These are phyloP conservation scores for Saccharomycopsis hybrid DNA, from an alignment of 1,139 yeast genomes.

Conservation along the genomic window DNA sequence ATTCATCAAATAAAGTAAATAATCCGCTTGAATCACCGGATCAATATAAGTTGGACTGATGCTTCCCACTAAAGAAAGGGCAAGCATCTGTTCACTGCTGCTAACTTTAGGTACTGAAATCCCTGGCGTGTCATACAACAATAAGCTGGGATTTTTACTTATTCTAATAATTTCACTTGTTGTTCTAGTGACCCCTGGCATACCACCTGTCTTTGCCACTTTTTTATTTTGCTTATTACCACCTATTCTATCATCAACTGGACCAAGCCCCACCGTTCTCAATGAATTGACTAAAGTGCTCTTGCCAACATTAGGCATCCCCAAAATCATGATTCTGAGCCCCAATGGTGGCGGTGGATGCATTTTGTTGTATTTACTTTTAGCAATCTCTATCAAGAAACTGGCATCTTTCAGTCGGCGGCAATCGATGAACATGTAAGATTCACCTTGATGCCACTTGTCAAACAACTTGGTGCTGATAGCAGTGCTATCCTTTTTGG, in stretches of 20 bases:
- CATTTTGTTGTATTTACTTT: constrained; percentile 38
- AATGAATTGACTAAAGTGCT: constrained; percentile 80
- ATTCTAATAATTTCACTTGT: constrained; percentile 74
- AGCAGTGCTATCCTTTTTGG: constrained; percentile 50
- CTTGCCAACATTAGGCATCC: constrained; percentile 98
- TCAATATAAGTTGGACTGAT: constrained; percentile 68
- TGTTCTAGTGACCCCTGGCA: constrained; percentile 84
- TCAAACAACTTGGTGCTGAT: constrained; percentile 30
- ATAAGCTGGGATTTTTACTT: constrained; percentile 54
- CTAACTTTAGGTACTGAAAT: constrained; percentile 75
- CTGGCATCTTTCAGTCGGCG: constrained; percentile 46
- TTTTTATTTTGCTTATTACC: constrained; percentile 34
- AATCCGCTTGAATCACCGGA: constrained; percentile 84
- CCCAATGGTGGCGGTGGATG: constrained; percentile 80
- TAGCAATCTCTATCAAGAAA: constrained; percentile 44
- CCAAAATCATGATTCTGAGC: constrained; percentile 66
- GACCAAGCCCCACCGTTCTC: constrained; percentile 47
- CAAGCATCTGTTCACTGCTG: constrained; percentile 64
- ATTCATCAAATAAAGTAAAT: constrained; percentile 67
- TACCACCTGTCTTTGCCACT: constrained; percentile 82
- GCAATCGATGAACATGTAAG: constrained; percentile 56
- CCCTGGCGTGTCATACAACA: constrained; percentile 89
- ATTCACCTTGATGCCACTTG: constrained; percentile 54
- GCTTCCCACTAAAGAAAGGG: constrained; percentile 69
- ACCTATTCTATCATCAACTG: constrained; percentile 17